phyloP scores from a whole-genome alignment of 129 eudicot species.

The Lonicera japonica region DNA sequence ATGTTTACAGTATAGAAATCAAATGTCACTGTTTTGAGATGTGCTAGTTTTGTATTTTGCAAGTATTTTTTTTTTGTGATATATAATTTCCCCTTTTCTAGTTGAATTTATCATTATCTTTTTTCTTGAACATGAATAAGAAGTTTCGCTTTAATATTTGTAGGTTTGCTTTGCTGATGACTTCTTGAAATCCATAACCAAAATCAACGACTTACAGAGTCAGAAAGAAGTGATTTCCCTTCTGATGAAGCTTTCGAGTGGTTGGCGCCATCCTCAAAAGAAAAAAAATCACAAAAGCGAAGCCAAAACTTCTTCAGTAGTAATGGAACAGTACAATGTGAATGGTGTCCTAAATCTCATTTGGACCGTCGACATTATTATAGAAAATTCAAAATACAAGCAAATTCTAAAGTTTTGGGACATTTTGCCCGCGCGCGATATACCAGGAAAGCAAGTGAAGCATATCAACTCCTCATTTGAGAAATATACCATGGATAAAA shows the following conservation, averaged over 20 bases:
- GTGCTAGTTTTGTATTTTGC: too few species aligned
- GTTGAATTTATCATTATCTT: too few species aligned
- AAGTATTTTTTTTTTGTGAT: not conserved
- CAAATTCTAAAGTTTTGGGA: constrained; percentile 61
- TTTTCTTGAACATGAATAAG: not conserved
- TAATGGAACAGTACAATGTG: constrained; percentile 8
- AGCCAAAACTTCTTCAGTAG: not conserved
- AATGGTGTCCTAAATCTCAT: constrained; percentile 23
- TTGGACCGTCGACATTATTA: constrained; percentile 44
- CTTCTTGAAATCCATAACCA: constrained; percentile 14
- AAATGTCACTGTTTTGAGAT: too few species aligned
- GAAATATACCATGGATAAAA: constrained; percentile 29
- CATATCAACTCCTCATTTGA: constrained; percentile 27
- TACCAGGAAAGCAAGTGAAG: constrained; percentile 25
- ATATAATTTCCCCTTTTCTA: not conserved
- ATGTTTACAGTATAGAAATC: too few species aligned
- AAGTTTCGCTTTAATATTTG: not conserved
- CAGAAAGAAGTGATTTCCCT: constrained; percentile 3
- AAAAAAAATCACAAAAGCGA: not conserved
- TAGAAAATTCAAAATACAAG: constrained; percentile 24
- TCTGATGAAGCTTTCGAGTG: constrained; percentile 10
- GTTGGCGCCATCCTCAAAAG: constrained; percentile 16
- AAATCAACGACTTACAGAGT: not conserved
- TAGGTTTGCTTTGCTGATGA: constrained; percentile 30
- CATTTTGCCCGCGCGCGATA: constrained; percentile 28